Percentiles rank a stretch among this genome's conserved stretches.
phyloP scores from a whole-genome alignment of 768 basidiomycete genomes.

The Brasilioporus rufonigricans region DNA sequence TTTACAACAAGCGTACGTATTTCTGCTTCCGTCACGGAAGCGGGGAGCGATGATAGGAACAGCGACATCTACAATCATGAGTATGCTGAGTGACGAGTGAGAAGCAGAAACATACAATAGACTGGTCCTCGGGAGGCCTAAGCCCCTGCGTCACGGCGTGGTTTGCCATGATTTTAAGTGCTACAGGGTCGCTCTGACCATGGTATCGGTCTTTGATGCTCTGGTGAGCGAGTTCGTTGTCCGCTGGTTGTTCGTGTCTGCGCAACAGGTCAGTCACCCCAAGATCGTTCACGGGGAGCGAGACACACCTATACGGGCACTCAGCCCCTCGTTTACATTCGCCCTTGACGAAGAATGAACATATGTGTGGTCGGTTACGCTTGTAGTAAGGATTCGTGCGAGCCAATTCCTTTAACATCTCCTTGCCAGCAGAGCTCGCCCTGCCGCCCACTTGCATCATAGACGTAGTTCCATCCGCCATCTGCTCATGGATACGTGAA shows the following conservation, averaged over 20 bases:
- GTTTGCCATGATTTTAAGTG: constrained; percentile 79
- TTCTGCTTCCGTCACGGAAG: constrained; percentile 65
- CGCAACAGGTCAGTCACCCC: constrained; percentile 1
- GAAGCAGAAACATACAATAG: constrained; percentile 60
- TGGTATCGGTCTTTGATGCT: constrained; percentile 95
- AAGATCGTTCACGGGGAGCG: background rate
- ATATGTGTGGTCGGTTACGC: constrained; percentile 90
- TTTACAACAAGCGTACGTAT: constrained; percentile 70
- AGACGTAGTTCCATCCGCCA: constrained; percentile 64
- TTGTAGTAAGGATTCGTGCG: constrained; percentile 97
- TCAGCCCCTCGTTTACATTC: constrained; percentile 89
- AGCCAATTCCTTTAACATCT: constrained; percentile 94
- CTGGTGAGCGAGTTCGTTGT: constrained; percentile 84
- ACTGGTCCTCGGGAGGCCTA: constrained; percentile 83
- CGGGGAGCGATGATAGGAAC: constrained; percentile 77
- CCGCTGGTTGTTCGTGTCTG: constrained; percentile 85
- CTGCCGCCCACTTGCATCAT: constrained; percentile 54
- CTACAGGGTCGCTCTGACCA: constrained; percentile 91
- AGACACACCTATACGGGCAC: constrained; percentile 78
- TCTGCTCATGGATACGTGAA: constrained; percentile 38
- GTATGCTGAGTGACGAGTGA: background rate
- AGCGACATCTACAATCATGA: constrained; percentile 63
- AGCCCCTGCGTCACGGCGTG: constrained; percentile 82
- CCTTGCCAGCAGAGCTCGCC: constrained; percentile 81
- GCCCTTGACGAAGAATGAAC: constrained; percentile 95